phyloP scores from a whole-genome alignment of 2,329 filamentous ascomycete genomes.

The Rhynchosporium secalis region DNA sequence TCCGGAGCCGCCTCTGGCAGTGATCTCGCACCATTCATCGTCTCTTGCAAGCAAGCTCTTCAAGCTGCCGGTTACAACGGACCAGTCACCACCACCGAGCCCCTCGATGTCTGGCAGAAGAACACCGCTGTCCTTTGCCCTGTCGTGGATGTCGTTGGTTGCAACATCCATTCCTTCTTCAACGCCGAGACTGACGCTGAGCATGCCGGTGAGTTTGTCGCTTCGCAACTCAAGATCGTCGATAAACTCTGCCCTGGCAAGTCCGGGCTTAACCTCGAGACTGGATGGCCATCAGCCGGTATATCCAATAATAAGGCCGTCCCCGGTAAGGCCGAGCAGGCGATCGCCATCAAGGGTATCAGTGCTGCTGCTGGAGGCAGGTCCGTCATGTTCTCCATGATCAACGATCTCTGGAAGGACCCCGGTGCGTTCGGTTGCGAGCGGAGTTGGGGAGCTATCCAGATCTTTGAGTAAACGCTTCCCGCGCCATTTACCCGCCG shows the following conservation, averaged over 20 bases:
- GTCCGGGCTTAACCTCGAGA: slow-evolving; percentile 80
- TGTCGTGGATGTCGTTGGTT: slow-evolving; percentile 74
- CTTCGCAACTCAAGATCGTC: slow-evolving; percentile 70
- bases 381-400: slow-evolving; percentile 79
- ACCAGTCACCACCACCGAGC: slow-evolving; percentile 81
- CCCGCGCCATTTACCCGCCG: neutral
- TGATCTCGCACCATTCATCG: slow-evolving; percentile 71
- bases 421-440: slow-evolving; percentile 70
- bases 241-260: slow-evolving; percentile 69
- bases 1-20: slow-evolving; percentile 64
- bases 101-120: slow-evolving; percentile 72
- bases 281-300: slow-evolving; percentile 80
- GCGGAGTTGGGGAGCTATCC: slow-evolving; percentile 68
- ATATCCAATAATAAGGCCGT: slow-evolving; percentile 69
- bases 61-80: slow-evolving; percentile 66
- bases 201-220: slow-evolving; percentile 74
- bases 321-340: slow-evolving; percentile 67
- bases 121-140: slow-evolving; percentile 65
- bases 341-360: slow-evolving; percentile 70
- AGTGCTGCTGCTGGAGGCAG: slow-evolving; percentile 62
- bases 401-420: slow-evolving; percentile 80
- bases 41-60: slow-evolving; percentile 64
- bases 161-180: slow-evolving; percentile 95
- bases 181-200: slow-evolving; percentile 65
- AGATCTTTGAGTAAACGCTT: slow-evolving; percentile 26